These are phyloP conservation scores for Geotrichum candidum DNA, from an alignment of 1,139 yeast species.

Conservation along the genomic window DNA sequence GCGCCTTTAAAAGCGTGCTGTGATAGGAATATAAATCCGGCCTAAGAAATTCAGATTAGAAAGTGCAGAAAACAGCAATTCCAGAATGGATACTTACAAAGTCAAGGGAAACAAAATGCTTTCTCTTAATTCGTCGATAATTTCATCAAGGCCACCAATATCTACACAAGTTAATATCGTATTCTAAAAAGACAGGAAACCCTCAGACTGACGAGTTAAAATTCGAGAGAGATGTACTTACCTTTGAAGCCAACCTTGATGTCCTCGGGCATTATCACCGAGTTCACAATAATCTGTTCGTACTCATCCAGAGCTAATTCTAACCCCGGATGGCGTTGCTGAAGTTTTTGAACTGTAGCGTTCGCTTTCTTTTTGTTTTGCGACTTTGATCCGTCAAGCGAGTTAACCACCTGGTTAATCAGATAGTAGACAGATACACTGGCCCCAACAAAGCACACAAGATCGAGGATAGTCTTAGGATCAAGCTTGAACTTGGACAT, in stretches of 20 bases:
- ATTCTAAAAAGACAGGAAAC: neutral
- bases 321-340: conserved; percentile 54
- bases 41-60: conserved; percentile 18
- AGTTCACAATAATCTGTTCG: conserved; percentile 66
- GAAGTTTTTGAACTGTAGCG: conserved; percentile 54
- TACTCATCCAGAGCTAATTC: conserved; percentile 62
- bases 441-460: conserved; percentile 72
- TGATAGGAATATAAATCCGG: conserved; percentile 61
- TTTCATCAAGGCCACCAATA: conserved; percentile 80
- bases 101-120: conserved; percentile 85
- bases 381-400: conserved; percentile 25
- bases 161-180: conserved; percentile 39
- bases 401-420: conserved; percentile 44
- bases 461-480: conserved; percentile 44
- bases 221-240: conserved; percentile 21
- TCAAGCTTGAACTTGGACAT: conserved; percentile 20
- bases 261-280: conserved; percentile 82
- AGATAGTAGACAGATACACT: conserved; percentile 75
- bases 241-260: conserved; percentile 65
- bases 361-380: conserved; percentile 65
- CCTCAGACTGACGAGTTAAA: neutral
- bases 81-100: conserved; percentile 35
- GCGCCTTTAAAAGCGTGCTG: conserved; percentile 70
- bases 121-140: conserved; percentile 79
- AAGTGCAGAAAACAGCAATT: conserved; percentile 15